These are phyloP conservation scores for Rehmannia glutinosa DNA, from an alignment of 257 asterid genomes.

Conservation along the genomic window DNA sequence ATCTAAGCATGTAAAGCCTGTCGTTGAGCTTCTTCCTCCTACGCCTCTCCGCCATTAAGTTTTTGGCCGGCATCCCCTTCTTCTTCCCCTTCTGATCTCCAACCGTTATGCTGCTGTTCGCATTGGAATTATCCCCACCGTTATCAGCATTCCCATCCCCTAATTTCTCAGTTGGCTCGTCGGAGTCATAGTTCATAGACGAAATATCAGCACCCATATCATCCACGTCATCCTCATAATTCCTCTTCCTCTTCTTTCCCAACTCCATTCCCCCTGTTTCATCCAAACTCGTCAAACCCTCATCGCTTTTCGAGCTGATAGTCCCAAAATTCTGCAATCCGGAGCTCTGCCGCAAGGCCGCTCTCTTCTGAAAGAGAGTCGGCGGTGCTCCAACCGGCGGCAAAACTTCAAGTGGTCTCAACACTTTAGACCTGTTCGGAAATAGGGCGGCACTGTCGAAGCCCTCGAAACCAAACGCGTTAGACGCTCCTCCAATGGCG, in stretches of 20 bases:
- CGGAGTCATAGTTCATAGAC: constrained; percentile 37
- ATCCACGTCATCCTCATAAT: constrained; percentile 20
- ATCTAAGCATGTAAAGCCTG: constrained; percentile 72
- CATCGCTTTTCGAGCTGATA: constrained; percentile 32
- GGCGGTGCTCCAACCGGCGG: constrained; percentile 39
- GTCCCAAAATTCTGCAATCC: constrained; percentile 26
- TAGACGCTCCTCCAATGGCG: constrained; percentile 18
- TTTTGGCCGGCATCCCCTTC: constrained; percentile 66
- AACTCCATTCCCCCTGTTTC: constrained; percentile 27
- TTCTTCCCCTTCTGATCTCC: constrained; percentile 46
- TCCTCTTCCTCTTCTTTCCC: constrained; percentile 35
- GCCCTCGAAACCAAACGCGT: constrained; percentile 26
- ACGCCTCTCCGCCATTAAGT: constrained; percentile 76
- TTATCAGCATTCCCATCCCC: constrained; percentile 22
- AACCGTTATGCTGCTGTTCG: constrained; percentile 25
- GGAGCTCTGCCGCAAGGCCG: constrained; percentile 38
- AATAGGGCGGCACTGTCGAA: constrained; percentile 18
- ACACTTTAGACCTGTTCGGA: constrained; percentile 27
- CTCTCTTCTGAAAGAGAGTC: constrained; percentile 47
- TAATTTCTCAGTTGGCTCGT: constrained; percentile 33
- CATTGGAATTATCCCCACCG: constrained; percentile 36
- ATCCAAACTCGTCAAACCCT: constrained; percentile 36
- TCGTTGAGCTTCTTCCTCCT: constrained; percentile 78
- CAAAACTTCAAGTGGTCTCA: constrained; percentile 38
- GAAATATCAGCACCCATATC: constrained; percentile 32